phyloP scores from a whole-genome alignment of 805 yeast genomes.

The Candida gorgasii region DNA sequence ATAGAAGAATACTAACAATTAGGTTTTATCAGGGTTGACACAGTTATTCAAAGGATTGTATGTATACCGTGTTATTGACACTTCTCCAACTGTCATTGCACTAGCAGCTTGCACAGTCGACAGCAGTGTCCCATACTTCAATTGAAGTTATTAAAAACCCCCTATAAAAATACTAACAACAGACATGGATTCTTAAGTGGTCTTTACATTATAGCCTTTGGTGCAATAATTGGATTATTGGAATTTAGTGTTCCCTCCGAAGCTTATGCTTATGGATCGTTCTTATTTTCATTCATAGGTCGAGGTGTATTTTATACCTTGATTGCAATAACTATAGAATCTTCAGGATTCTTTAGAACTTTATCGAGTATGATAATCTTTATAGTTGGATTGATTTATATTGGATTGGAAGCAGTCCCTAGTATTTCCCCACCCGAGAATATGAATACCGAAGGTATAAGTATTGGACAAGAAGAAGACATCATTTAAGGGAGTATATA shows the following conservation, averaged over 20 bases:
- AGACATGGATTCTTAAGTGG: conserved; percentile 51
- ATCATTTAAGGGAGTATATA: conserved; percentile 24
- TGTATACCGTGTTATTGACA: too few relatives aligned
- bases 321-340: conserved; percentile 38
- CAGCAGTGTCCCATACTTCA: too few relatives aligned
- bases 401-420: conserved; percentile 69
- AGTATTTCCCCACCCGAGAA: conserved; percentile 78
- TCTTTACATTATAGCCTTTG: conserved; percentile 55
- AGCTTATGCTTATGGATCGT: conserved; percentile 65
- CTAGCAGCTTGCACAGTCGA: too few relatives aligned
- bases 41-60: conserved; percentile 53
- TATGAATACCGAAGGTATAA: conserved; percentile 56
- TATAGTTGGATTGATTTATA: conserved; percentile 58
- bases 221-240: conserved; percentile 48
- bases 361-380: conserved; percentile 61
- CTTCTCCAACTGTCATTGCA: too few relatives aligned
- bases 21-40: conserved; percentile 50
- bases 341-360: conserved; percentile 57
- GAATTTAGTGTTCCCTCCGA: conserved; percentile 59
- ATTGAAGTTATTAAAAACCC: too few relatives aligned
- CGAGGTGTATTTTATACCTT: conserved; percentile 58
- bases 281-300: conserved; percentile 71
- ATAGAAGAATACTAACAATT: conserved; percentile 12
- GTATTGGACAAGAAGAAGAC: conserved; percentile 44
- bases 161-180: conserved; percentile 7